Base-by-base conservation (phyloP, 257 asterid species). In the Cordia subcordata region DNA sequence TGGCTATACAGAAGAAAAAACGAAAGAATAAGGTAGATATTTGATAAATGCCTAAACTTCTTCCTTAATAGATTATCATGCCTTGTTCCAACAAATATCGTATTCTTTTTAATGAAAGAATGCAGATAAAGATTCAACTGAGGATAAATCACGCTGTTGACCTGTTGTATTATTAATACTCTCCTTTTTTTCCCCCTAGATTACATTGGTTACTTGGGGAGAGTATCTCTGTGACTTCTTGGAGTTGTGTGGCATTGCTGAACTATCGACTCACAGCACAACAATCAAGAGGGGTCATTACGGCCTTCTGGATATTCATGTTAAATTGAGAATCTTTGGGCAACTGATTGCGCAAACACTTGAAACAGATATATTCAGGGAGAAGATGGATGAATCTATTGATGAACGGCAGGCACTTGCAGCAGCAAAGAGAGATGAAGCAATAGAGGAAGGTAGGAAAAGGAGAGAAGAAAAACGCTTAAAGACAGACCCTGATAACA, bases 361-460 rank as follows among this genome's bases (percentile, higher is more conserved):
- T 50, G 96, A 81, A 69, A 81, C 96, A 46, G 88, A 78, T n/a
- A 61, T 73, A 60, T 65, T 86, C 40, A 81, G 85, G 83, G 81
- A 77, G 58, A 86, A 74, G 74, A 69, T 92, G 86, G 96, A 86
- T 65, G 95, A 84, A 77, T 78, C 75, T 71, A 69, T 84, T 67
- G 96, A 86, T 79, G 89, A 88, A 66, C 70, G 82, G 63, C 85
- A 84, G 73, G 99, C 99, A 55, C 85, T 92, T 70, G 71, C 93
- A 67, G 96, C 99, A 22, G 71, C 86, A 68, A 75, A 85, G 77
- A 86, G 99, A 63, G 96, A 82, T 72, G 94, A 88, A 78, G 94
- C 91, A 66, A 65, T 88, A 60, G 88, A 77, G 58, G 96, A 86
- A 83, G 95, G 90, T 66, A 79, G 82, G 72, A 86, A 81, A 86